A percentile compares a stretch with the other conserved stretches of the same genome.
Conservation (phyloP, 2,329 filamentous ascomycete genomes). For the Waltergamsia citrina region DNA sequence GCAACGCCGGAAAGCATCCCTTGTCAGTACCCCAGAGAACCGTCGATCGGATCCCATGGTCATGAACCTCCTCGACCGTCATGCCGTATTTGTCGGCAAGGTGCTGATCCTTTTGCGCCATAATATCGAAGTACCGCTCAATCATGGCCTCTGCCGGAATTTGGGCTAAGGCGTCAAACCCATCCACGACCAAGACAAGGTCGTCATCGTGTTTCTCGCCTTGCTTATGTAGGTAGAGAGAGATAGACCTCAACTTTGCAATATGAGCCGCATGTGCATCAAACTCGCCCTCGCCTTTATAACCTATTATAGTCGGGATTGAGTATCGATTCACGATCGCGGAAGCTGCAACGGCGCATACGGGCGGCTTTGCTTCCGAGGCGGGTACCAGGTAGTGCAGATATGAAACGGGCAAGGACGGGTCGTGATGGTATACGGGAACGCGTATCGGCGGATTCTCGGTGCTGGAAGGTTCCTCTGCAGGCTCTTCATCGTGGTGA, state of each 20-base stretch:
- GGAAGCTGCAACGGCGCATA: slow-evolving; percentile 29
- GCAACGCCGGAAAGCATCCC: slow-evolving; percentile 29
- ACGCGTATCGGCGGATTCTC: too few species aligned
- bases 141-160: slow-evolving; percentile 54
- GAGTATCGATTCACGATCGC: slow-evolving; percentile 26
- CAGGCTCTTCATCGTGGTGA: too few species aligned
- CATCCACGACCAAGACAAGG: slow-evolving; percentile 54
- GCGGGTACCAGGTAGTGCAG: slow-evolving; percentile 29
- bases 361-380: slow-evolving; percentile 21
- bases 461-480: too few species aligned
- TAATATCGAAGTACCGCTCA: slow-evolving; percentile 47
- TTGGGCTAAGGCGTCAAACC: slow-evolving; percentile 56
- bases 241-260: slow-evolving; percentile 26
- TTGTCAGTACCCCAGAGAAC: slow-evolving; percentile 36
- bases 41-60: slow-evolving; percentile 22
- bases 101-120: slow-evolving; percentile 41
- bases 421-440: too few species aligned
- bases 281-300: slow-evolving; percentile 22
- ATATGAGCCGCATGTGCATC: slow-evolving; percentile 25
- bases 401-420: slow-evolving; percentile 16
- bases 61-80: slow-evolving; percentile 16
- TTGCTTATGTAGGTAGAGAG: slow-evolving; percentile 21
- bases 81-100: slow-evolving; percentile 39
- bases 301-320: slow-evolving; percentile 25
- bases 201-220: slow-evolving; percentile 35